These are phyloP conservation scores for Pseudopyrenochaeta lycopersici DNA, from an alignment of 2,329 filamentous ascomycete species.

Conservation along the genomic window DNA sequence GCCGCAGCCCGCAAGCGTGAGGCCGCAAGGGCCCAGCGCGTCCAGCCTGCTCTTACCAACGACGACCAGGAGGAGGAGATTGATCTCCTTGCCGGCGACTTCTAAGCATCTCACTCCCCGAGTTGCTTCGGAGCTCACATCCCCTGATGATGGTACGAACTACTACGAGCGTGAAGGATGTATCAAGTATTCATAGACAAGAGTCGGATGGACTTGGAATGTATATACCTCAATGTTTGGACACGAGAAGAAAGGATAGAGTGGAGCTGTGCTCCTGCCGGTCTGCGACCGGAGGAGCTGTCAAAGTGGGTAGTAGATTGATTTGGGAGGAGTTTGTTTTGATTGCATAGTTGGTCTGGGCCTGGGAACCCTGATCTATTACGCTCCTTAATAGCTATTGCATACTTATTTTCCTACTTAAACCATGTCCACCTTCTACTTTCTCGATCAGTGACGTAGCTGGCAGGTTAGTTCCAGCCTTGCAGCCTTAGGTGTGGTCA, in stretches of 20 bases:
- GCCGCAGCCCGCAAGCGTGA: constrained; percentile 29
- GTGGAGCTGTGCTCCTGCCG: constrained; percentile 6
- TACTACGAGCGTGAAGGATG: not conserved
- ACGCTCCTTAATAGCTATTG: constrained; percentile 25
- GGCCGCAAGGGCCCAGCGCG: constrained; percentile 18
- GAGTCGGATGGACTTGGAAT: constrained; percentile 3
- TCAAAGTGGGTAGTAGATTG: constrained; percentile 4
- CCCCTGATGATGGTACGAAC: not conserved
- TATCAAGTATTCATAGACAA: not conserved
- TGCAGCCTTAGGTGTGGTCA: not conserved
- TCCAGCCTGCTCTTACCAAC: constrained; percentile 35
- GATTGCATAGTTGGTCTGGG: constrained; percentile 21
- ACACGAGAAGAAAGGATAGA: not conserved
- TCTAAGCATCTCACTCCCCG: constrained; percentile 7
- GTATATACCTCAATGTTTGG: constrained; percentile 14
- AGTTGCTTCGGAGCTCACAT: not conserved
- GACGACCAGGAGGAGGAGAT: constrained; percentile 49
- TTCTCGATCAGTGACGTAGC: not conserved
- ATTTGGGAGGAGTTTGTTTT: constrained; percentile 3
- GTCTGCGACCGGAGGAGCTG: constrained; percentile 16
- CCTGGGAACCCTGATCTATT: constrained; percentile 31
- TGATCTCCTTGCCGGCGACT: constrained; percentile 29
- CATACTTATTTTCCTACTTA: constrained; percentile 4
- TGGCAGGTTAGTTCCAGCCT: not conserved
- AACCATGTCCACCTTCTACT: not conserved